Conservation (phyloP, 2,329 filamentous ascomycete genomes). For the Sporothrix brasiliensis region DNA sequence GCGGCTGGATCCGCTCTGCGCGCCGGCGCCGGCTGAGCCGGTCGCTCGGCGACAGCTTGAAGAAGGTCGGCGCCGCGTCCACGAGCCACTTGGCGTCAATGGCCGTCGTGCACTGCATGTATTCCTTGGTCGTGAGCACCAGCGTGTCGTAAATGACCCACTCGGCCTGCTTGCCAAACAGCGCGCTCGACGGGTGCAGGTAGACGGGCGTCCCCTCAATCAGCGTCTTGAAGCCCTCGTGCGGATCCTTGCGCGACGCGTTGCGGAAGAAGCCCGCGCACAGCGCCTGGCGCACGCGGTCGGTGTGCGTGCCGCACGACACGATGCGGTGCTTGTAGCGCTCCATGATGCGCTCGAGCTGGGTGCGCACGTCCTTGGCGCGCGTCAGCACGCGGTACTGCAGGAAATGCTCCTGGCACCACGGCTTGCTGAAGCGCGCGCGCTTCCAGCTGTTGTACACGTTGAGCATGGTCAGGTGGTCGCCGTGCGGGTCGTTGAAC, state of each 20-base stretch:
- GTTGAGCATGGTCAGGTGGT: conserved; percentile 92
- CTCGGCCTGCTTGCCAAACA: conserved; percentile 95
- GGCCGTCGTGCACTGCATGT: conserved; percentile 91
- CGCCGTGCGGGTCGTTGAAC: conserved; percentile 92
- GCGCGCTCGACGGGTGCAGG: conserved; percentile 84
- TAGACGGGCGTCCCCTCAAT: conserved; percentile 95
- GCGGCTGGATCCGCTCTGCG: conserved; percentile 89
- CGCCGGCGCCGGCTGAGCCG: conserved; percentile 86
- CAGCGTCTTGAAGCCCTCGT: conserved; percentile 96
- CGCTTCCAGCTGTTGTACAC: conserved; percentile 98
- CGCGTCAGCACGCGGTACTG: conserved; percentile 86
- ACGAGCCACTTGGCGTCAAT: conserved; percentile 96
- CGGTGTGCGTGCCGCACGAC: conserved; percentile 84
- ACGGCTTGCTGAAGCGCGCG: conserved; percentile 77
- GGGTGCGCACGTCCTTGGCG: conserved; percentile 88
- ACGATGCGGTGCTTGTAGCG: conserved; percentile 81
- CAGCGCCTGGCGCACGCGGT: conserved; percentile 82
- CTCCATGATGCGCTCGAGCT: conserved; percentile 91
- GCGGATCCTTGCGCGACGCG: conserved; percentile 88
- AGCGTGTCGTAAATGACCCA: conserved; percentile 94
- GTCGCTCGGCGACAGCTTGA: conserved; percentile 92
- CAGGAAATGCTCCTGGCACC: conserved; percentile 98
- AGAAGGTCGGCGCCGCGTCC: conserved; percentile 96
- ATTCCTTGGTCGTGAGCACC: conserved; percentile 93
- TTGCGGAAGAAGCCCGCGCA: conserved; percentile 97